Evolutionary conservation across 225 moss, liverwort and hornwort genomes (phyloP).

Genomic region (Bryoerythrophyllum caledonicum): DNA sequence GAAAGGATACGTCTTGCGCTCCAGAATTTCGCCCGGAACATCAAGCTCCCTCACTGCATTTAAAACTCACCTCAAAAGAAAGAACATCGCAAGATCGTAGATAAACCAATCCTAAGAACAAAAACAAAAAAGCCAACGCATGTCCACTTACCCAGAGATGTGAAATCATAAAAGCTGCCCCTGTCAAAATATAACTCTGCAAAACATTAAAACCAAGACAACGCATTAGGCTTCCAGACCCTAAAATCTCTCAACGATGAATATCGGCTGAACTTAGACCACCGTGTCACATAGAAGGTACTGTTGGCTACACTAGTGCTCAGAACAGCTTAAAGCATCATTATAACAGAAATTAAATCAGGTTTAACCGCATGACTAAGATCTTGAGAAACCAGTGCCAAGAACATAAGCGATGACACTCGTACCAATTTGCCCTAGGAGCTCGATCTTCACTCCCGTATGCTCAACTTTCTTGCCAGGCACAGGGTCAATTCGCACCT

Average conservation of each 20-base stretch:
- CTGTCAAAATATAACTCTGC: slow-evolving; percentile 93
- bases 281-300: not conserved
- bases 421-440: slow-evolving; percentile 90
- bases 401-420: not conserved
- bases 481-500: slow-evolving; percentile 91
- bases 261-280: not conserved
- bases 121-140: not conserved
- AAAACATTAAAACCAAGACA: slow-evolving; percentile 8
- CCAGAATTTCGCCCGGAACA: slow-evolving; percentile 95
- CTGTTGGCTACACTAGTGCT: not conserved
- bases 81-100: not conserved
- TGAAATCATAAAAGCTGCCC: slow-evolving; percentile 92
- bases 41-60: slow-evolving; percentile 79
- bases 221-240: slow-evolving; percentile 7
- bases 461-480: slow-evolving; percentile 96
- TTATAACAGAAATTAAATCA: not conserved
- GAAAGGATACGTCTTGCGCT: slow-evolving; percentile 92
- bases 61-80: slow-evolving; percentile 7
- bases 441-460: slow-evolving; percentile 95
- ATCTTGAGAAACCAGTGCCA: not conserved
- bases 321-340: not conserved
- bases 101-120: not conserved
- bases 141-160: slow-evolving; percentile 74
- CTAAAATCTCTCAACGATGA: not conserved
- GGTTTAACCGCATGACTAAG: not conserved